These are phyloP conservation scores for Aegilops longissima DNA, from an alignment of 176 grass and related monocot species.

Conservation along the genomic window DNA sequence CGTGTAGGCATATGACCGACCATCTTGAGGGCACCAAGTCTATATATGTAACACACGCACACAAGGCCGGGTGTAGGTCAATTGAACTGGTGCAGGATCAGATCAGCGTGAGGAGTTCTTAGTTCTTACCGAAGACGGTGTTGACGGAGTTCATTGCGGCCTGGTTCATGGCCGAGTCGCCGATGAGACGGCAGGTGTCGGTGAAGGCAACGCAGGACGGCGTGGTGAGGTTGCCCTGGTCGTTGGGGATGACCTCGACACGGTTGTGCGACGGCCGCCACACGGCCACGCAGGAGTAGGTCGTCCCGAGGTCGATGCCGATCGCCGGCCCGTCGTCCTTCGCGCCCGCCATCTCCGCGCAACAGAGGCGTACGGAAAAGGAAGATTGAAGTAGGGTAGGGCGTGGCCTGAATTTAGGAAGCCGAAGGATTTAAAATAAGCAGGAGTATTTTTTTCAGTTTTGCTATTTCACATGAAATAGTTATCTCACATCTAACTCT, in stretches of 20 bases:
- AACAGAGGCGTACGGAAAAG: neutral
- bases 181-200: neutral
- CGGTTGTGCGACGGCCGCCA: conserved; percentile 44
- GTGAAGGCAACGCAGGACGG: conserved; percentile 1
- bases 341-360: neutral
- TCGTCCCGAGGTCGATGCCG: conserved; percentile 91
- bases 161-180: conserved; percentile 4
- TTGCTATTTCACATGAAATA: no score
- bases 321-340: conserved; percentile 84
- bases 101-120: no score
- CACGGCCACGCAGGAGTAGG: conserved; percentile 89
- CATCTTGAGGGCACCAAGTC: neutral
- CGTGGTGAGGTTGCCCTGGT: conserved; percentile 16
- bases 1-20: neutral
- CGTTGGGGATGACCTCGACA: conserved; percentile 5
- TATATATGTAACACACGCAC: no score
- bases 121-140: neutral
- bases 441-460: no score
- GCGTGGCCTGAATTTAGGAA: neutral
- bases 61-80: no score
- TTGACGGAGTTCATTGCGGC: conserved; percentile 5
- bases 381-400: neutral
- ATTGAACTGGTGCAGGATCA: no score
- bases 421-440: neutral
- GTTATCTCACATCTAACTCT: no score